phyloP scores from a whole-genome alignment of 169 alveolate species.

The Eimeria acervulina region DNA sequence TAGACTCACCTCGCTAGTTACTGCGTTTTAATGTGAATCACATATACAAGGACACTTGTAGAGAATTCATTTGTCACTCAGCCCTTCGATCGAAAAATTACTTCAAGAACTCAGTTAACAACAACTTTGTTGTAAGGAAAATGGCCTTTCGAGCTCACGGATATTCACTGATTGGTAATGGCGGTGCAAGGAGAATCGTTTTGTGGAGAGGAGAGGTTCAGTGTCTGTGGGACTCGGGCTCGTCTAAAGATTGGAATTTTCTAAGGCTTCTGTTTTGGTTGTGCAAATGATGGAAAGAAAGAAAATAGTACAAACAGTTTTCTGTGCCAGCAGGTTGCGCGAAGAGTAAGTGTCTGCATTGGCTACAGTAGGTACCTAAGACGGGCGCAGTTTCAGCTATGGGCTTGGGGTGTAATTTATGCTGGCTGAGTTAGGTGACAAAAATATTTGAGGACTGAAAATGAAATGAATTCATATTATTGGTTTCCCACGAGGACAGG shows the following conservation, averaged over 20 bases:
- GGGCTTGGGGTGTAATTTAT: not conserved
- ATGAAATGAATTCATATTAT: not conserved
- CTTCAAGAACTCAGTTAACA: no score
- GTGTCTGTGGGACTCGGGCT: not conserved
- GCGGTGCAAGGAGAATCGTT: no score
- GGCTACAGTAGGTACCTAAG: not conserved
- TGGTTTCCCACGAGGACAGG: not conserved
- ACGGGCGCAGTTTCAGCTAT: not conserved
- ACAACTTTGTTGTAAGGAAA: not conserved
- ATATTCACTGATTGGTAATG: not conserved
- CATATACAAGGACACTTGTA: no score
- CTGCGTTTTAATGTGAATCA: no score
- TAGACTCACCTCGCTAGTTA: no score
- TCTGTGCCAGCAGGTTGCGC: not conserved
- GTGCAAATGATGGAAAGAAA: not conserved
- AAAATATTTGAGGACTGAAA: not conserved
- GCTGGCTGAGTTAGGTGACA: not conserved
- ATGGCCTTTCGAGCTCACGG: not conserved
- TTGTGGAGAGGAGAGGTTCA: not conserved
- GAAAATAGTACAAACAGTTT: not conserved
- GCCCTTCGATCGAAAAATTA: not conserved
- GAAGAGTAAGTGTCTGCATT: not conserved
- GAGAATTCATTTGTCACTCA: not conserved
- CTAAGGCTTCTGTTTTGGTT: not conserved
- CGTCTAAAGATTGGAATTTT: not conserved